These are phyloP conservation scores for Sclerotinia nivalis DNA, from an alignment of 2,329 filamentous ascomycete genomes.

Conservation along the genomic window DNA sequence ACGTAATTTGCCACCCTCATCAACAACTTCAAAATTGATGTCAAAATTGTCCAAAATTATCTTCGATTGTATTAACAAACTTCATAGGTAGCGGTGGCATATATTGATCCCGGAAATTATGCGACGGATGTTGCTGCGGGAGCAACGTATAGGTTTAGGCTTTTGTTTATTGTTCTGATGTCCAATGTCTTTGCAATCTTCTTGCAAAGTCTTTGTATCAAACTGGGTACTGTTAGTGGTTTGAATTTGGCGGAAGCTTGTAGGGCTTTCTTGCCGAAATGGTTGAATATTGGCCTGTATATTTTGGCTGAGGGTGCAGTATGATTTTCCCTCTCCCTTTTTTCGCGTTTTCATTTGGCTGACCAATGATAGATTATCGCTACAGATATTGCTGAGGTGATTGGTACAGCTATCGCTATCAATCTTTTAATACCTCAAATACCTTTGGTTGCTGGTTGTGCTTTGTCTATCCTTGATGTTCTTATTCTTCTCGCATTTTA, in stretches of 20 bases:
- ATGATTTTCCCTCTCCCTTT: constrained; percentile 18
- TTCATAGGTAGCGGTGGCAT: constrained; percentile 42
- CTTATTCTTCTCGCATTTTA: constrained; percentile 69
- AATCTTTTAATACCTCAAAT: constrained; percentile 65
- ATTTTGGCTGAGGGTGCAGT: constrained; percentile 54
- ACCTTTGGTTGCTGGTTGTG: constrained; percentile 67
- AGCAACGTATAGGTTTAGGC: constrained; percentile 52
- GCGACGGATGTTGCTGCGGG: constrained; percentile 59
- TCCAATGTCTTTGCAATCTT: constrained; percentile 61
- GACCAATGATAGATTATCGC: constrained; percentile 50
- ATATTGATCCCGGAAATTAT: constrained; percentile 53
- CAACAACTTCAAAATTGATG: background rate
- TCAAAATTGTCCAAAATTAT: background rate
- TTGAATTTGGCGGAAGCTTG: constrained; percentile 55
- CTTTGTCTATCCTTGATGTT: constrained; percentile 67
- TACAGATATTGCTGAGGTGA: constrained; percentile 60
- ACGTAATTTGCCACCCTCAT: constrained; percentile 12
- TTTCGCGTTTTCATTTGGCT: constrained; percentile 17
- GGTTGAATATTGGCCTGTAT: constrained; percentile 56
- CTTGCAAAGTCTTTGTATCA: constrained; percentile 57
- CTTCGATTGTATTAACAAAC: background rate
- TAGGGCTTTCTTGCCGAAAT: constrained; percentile 50
- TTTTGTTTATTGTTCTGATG: constrained; percentile 58
- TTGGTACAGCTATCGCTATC: constrained; percentile 69
- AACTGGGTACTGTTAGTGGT: constrained; percentile 56